Evolutionary conservation across 1,139 yeast species (phyloP).

Genomic region (Pichia sp.): DNA sequence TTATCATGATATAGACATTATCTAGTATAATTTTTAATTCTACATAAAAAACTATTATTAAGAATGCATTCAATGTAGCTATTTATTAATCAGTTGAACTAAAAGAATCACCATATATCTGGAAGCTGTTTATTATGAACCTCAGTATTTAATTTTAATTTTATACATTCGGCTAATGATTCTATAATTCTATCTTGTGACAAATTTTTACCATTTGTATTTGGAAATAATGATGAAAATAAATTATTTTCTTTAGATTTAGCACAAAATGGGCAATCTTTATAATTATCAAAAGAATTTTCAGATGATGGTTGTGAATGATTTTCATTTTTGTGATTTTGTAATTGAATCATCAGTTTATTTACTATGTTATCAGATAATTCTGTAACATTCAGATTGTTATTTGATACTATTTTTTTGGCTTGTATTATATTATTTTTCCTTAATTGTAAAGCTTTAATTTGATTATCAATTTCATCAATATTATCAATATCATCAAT

Average conservation of each 20-base stretch:
- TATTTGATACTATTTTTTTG: not conserved
- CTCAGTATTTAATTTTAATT: constrained; percentile 5
- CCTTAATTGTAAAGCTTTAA: constrained; percentile 16
- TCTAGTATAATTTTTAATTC: not conserved
- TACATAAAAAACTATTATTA: not conserved
- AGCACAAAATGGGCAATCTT: constrained; percentile 13
- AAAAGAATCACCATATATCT: constrained; percentile 10
- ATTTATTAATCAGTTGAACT: too few relatives aligned
- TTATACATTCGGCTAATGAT: constrained; percentile 11
- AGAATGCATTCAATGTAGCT: too few relatives aligned
- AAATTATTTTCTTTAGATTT: not conserved
- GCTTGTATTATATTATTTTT: constrained; percentile 10
- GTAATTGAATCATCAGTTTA: constrained; percentile 6
- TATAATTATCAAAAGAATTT: not conserved
- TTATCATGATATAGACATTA: not conserved
- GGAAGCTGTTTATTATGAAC: constrained; percentile 6
- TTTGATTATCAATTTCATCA: constrained; percentile 13
- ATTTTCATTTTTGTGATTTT: constrained; percentile 2
- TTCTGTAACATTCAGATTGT: not conserved
- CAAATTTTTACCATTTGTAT: not conserved
- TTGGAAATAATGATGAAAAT: not conserved
- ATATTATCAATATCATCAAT: constrained; percentile 5
- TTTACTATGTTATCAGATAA: constrained; percentile 12
- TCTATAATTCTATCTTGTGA: constrained; percentile 9
- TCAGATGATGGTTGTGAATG: not conserved